Evolutionary conservation across 2,329 filamentous ascomycete genomes (phyloP).

Genomic region (Fonsecaea pedrosoi): DNA sequence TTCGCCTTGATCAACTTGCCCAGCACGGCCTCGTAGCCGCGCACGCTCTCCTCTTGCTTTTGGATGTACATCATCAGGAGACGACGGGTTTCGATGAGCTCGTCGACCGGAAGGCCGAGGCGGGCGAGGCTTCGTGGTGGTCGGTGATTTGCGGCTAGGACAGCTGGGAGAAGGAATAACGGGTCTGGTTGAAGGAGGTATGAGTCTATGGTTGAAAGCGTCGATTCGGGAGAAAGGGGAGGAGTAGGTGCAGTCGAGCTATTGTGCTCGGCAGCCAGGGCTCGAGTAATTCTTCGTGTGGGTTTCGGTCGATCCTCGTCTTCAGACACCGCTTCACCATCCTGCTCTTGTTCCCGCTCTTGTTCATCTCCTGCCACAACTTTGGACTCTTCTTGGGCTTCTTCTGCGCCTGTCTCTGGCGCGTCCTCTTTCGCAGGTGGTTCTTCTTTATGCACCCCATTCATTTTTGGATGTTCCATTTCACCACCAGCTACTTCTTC

Average conservation of each 20-base stretch:
- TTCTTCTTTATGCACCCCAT: conserved; percentile 23
- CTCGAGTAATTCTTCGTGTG: conserved; percentile 54
- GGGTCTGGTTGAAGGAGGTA: conserved; percentile 58
- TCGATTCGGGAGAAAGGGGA: conserved; percentile 42
- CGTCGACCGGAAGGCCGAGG: conserved; percentile 62
- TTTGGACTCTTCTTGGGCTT: conserved; percentile 18
- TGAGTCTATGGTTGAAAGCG: conserved; percentile 46
- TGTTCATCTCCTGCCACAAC: conserved; percentile 35
- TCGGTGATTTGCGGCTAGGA: conserved; percentile 61
- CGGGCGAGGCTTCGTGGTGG: conserved; percentile 57
- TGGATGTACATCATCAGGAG: conserved; percentile 68
- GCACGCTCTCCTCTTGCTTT: conserved; percentile 69
- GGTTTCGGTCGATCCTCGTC: conserved; percentile 47
- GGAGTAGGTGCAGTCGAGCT: conserved; percentile 41
- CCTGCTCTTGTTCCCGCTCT: conserved; percentile 22
- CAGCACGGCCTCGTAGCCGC: conserved; percentile 62
- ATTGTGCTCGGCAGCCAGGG: conserved; percentile 51
- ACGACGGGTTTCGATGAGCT: conserved; percentile 68
- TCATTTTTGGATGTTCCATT: conserved; percentile 9
- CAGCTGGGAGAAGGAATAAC: conserved; percentile 62
- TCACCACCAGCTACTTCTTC: not conserved
- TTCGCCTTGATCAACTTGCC: conserved; percentile 65
- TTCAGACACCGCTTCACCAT: conserved; percentile 20
- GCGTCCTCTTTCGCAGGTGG: conserved; percentile 5
- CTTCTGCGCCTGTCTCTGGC: not conserved